Percentiles rank a stretch among this genome's conserved stretches.
phyloP scores from a whole-genome alignment of 345 rosid species.

The Moricandia moricandioides region DNA sequence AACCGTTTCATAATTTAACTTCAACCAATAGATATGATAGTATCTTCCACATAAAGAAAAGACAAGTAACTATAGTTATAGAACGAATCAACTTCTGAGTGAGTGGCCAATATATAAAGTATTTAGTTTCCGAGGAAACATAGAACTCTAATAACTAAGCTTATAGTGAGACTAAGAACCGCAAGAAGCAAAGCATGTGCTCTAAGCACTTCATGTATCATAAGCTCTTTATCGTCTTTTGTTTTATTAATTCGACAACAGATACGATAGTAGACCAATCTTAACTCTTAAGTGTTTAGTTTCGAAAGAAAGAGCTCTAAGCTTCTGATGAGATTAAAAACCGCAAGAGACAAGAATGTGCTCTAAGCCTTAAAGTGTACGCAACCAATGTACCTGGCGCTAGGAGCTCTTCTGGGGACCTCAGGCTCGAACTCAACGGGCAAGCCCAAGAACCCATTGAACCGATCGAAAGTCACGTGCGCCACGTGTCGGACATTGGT shows the following conservation, averaged over 20 bases:
- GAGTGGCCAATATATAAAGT: neutral
- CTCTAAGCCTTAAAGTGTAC: neutral
- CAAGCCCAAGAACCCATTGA: slow-evolving; percentile 86
- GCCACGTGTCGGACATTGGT: slow-evolving; percentile 82
- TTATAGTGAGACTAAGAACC: neutral
- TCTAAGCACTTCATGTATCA: neutral
- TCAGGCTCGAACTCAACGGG: slow-evolving; percentile 93
- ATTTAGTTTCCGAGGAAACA: neutral
- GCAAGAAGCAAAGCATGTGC: neutral
- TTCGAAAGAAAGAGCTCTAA: neutral
- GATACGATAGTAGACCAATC: neutral
- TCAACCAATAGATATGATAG: neutral
- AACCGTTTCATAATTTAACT: neutral
- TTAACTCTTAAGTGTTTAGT: slow-evolving; percentile 3
- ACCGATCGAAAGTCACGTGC: slow-evolving; percentile 92
- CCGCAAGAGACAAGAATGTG: neutral
- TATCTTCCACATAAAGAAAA: neutral
- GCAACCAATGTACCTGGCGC: slow-evolving; percentile 68
- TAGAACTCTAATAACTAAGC: neutral
- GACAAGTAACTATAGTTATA: neutral
- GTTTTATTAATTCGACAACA: too few species aligned
- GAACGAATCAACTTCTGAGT: neutral
- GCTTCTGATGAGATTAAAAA: neutral
- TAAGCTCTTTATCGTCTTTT: too few species aligned
- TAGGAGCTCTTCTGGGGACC: slow-evolving; percentile 76